A percentile compares a stretch with the other conserved stretches of the same genome.
Conservation (phyloP, 768 basidiomycete genomes). For the Hericium alpestre region DNA sequence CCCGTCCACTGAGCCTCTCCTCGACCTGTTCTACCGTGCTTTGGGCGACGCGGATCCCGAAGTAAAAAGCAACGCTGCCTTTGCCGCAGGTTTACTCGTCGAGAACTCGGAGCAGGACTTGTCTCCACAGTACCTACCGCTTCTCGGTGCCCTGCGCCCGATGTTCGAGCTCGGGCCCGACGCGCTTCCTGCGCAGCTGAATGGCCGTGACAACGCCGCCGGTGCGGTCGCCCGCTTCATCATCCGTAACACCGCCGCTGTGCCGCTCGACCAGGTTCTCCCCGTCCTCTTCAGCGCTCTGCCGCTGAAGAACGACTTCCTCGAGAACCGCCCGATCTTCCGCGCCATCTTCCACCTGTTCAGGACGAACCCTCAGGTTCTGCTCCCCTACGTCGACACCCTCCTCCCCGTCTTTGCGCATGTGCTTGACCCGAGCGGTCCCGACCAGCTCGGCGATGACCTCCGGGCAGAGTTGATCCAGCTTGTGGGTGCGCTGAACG, state of each 20-base stretch:
- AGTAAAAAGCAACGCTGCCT: slow-evolving; percentile 93
- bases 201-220: slow-evolving; percentile 93
- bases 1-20: slow-evolving; percentile 67
- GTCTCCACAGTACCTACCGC: slow-evolving; percentile 63
- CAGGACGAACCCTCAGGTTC: slow-evolving; percentile 55
- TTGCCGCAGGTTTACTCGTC: slow-evolving; percentile 84
- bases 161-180: slow-evolving; percentile 63
- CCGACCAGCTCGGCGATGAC: slow-evolving; percentile 76
- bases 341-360: slow-evolving; percentile 82
- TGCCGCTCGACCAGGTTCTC: slow-evolving; percentile 87
- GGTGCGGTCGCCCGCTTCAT: slow-evolving; percentile 89
- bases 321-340: slow-evolving; percentile 88
- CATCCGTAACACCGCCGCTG: slow-evolving; percentile 58
- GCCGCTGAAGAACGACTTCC: slow-evolving; percentile 77
- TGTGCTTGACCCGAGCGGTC: slow-evolving; percentile 65
- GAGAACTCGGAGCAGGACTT: slow-evolving; percentile 80
- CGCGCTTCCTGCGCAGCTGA: slow-evolving; percentile 54
- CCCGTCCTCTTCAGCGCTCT: slow-evolving; percentile 74
- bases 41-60: slow-evolving; percentile 81
- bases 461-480: slow-evolving; percentile 65
- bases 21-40: slow-evolving; percentile 77
- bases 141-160: slow-evolving; percentile 73
- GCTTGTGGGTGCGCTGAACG: slow-evolving; percentile 62
- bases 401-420: slow-evolving; percentile 70
- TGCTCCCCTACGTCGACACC: slow-evolving; percentile 68